phyloP scores from a whole-genome alignment of 108 stramenopile species.

The Mayamaea pseudoterrestris region DNA sequence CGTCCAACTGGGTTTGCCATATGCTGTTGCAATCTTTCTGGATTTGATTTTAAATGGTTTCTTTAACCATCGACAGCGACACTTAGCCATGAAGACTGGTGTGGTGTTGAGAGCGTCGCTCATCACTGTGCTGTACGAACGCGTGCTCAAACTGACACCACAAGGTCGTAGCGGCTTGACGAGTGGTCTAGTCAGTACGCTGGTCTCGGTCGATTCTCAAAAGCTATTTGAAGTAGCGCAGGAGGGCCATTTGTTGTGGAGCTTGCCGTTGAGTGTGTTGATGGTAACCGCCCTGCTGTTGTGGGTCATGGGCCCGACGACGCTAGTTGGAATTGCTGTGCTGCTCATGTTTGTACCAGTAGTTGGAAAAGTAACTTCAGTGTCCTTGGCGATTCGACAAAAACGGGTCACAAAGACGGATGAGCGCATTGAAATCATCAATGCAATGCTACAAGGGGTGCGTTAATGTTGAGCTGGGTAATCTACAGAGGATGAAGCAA shows the following conservation, averaged over 20 bases:
- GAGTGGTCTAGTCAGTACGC: constrained; percentile 53
- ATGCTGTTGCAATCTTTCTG: constrained; percentile 30
- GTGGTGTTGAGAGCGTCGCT: constrained; percentile 41
- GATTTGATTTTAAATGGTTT: constrained; percentile 40
- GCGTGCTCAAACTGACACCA: constrained; percentile 43
- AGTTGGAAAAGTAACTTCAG: constrained; percentile 34
- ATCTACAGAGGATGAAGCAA: neutral
- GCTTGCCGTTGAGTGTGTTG: constrained; percentile 57
- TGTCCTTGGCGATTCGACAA: constrained; percentile 50
- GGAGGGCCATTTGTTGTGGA: constrained; percentile 83
- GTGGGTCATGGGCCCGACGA: constrained; percentile 49
- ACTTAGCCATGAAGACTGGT: constrained; percentile 51
- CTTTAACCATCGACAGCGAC: constrained; percentile 54
- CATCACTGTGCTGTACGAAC: constrained; percentile 44
- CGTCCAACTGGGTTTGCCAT: constrained; percentile 28
- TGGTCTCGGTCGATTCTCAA: constrained; percentile 77
- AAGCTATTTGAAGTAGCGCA: constrained; percentile 73
- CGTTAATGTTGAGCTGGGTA: neutral
- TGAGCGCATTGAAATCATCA: constrained; percentile 50
- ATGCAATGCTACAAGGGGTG: constrained; percentile 56
- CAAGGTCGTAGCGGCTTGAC: constrained; percentile 47
- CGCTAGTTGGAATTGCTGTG: constrained; percentile 53
- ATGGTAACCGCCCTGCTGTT: constrained; percentile 59
- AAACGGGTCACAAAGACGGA: constrained; percentile 56
- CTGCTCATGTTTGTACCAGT: constrained; percentile 60